A percentile compares a stretch with the other conserved stretches of the same genome.
Evolutionary conservation across 2,329 filamentous ascomycete species (phyloP).

Genomic region (Phialophora expanda): DNA sequence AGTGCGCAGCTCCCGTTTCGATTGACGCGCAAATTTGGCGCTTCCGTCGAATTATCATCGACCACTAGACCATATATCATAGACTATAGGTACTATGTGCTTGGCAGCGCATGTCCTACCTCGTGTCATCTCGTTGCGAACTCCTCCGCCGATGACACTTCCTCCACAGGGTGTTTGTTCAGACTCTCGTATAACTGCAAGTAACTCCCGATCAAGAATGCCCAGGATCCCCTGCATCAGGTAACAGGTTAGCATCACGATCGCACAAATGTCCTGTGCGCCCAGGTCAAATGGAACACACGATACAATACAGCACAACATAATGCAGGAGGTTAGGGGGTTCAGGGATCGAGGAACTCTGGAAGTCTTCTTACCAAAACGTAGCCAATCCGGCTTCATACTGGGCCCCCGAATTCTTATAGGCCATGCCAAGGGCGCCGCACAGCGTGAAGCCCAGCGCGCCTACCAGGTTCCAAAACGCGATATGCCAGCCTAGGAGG

Average conservation of each 20-base stretch:
- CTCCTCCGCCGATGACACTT: constrained; percentile 14
- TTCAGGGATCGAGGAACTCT: neutral
- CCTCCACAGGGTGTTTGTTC: constrained; percentile 55
- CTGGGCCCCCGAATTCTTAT: constrained; percentile 47
- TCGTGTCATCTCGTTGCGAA: neutral
- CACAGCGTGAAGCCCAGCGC: constrained; percentile 67
- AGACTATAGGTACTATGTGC: too few relatives aligned
- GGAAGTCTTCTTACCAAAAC: constrained; percentile 44
- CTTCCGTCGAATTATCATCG: too few relatives aligned
- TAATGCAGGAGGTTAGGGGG: neutral
- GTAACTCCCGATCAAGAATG: constrained; percentile 53
- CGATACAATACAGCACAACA: neutral
- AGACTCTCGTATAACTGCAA: constrained; percentile 59
- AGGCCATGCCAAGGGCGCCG: constrained; percentile 60
- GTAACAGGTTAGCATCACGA: neutral
- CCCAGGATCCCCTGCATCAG: constrained; percentile 43
- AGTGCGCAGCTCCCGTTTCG: too few relatives aligned
- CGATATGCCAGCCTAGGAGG: constrained; percentile 70
- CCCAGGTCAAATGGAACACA: neutral
- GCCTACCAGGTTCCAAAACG: constrained; percentile 68
- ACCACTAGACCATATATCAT: too few relatives aligned
- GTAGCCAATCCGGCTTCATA: constrained; percentile 58
- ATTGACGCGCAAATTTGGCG: too few relatives aligned
- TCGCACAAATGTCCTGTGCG: neutral
- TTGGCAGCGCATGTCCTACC: too few relatives aligned